Evolutionary conservation across 75 land plant species (phyloP).

Genomic region (Pinus albicaulis): DNA sequence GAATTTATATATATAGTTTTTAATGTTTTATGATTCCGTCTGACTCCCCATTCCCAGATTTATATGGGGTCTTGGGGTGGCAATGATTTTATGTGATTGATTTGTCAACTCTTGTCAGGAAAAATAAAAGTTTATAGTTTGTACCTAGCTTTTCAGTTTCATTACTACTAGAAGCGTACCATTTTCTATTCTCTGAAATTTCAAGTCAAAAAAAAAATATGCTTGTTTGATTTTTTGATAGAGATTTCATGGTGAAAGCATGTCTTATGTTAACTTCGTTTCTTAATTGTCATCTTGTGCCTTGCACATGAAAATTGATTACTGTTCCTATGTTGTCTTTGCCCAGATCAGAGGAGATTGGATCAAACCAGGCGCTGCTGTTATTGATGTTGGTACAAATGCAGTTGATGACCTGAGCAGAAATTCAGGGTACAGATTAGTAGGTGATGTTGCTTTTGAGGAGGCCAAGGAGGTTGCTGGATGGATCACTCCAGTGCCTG

Average conservation of each 20-base stretch:
- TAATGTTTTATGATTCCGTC: too few relatives aligned
- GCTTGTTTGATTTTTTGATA: too few relatives aligned
- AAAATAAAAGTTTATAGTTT: too few relatives aligned
- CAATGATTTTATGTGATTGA: too few relatives aligned
- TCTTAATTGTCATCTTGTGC: not conserved
- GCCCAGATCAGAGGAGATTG: slow-evolving; percentile 73
- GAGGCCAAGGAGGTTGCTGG: slow-evolving; percentile 72
- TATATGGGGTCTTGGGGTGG: too few relatives aligned
- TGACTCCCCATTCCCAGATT: too few relatives aligned
- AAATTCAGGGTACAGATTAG: slow-evolving; percentile 53
- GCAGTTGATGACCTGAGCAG: slow-evolving; percentile 27
- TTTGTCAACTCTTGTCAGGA: too few relatives aligned
- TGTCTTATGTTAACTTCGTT: not conserved
- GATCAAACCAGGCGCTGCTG: slow-evolving; percentile 78
- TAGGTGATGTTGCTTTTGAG: slow-evolving; percentile 84
- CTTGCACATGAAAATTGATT: not conserved
- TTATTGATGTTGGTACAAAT: slow-evolving; percentile 73
- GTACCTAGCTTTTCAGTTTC: too few relatives aligned
- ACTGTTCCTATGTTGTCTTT: not conserved
- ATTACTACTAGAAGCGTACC: too few relatives aligned
- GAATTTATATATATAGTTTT: too few relatives aligned
- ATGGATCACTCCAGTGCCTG: slow-evolving; percentile 90
- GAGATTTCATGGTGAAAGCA: not conserved
- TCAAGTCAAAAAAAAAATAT: too few relatives aligned
- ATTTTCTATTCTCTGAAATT: too few relatives aligned